phyloP scores from a whole-genome alignment of 208 protist species.

The Acanthamoeba divionensis region DNA sequence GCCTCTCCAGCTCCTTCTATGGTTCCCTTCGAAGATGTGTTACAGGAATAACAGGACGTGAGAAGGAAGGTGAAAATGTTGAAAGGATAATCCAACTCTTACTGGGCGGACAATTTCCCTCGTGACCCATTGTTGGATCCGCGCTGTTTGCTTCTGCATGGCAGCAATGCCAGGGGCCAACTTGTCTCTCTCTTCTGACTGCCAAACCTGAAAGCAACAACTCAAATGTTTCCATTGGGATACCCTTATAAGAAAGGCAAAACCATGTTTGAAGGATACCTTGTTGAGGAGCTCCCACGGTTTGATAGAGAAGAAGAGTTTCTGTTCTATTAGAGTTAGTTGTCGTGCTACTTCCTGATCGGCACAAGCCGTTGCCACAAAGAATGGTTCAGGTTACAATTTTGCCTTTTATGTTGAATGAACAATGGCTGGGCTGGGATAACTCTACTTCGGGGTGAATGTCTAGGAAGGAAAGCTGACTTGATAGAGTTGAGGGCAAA shows the following conservation, averaged over 20 bases:
- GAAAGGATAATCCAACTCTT: too few species aligned
- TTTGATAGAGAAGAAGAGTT: not conserved
- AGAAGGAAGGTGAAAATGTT: too few species aligned
- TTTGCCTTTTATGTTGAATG: too few species aligned
- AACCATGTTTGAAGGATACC: not conserved
- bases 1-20: not conserved
- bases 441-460: too few species aligned
- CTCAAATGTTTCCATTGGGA: not conserved
- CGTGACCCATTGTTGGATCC: not conserved
- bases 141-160: not conserved
- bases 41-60: too few species aligned
- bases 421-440: too few species aligned
- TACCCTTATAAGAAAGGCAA: not conserved
- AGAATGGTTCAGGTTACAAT: too few species aligned
- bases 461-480: too few species aligned
- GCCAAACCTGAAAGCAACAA: not conserved
- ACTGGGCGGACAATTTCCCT: not conserved
- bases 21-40: not conserved
- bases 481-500: not conserved
- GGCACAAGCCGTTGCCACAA: too few species aligned
- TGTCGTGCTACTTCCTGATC: conserved; percentile 18
- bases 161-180: too few species aligned
- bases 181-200: too few species aligned
- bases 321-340: not conserved
- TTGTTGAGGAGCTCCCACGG: not conserved